phyloP scores from a whole-genome alignment of 176 grass and related monocot genomes.

The Hsuehochloa calcarea region DNA sequence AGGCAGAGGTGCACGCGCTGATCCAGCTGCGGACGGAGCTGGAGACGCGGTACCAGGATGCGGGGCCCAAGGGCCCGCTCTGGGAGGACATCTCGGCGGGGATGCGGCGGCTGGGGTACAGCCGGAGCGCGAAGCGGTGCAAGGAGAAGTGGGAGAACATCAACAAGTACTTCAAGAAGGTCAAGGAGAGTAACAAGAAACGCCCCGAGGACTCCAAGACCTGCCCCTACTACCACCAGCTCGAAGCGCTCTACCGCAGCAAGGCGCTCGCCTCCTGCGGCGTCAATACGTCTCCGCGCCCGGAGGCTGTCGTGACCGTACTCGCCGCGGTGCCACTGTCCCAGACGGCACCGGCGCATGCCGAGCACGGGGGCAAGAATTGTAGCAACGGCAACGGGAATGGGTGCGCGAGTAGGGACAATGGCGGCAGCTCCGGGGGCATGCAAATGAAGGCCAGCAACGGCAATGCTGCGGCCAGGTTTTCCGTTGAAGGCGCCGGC shows the following conservation, averaged over 20 bases:
- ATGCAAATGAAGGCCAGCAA: conserved; percentile 51
- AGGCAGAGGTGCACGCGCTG: conserved; percentile 87
- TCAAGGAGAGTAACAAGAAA: conserved; percentile 95
- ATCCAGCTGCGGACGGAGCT: conserved; percentile 80
- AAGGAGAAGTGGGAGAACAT: conserved; percentile 99
- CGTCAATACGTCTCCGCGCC: not conserved
- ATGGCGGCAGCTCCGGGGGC: conserved; percentile 19
- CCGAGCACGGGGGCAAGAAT: conserved; percentile 1
- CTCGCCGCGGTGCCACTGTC: conserved; percentile 36
- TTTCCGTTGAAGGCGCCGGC: conserved; percentile 31
- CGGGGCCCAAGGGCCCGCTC: conserved; percentile 73
- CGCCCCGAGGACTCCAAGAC: conserved; percentile 90
- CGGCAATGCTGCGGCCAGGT: conserved; percentile 30
- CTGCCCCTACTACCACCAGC: conserved; percentile 97
- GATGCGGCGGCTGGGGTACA: conserved; percentile 83
- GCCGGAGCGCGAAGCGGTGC: conserved; percentile 81
- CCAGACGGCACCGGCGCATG: conserved; percentile 32
- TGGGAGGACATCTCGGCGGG: conserved; percentile 95
- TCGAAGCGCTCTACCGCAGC: conserved; percentile 84
- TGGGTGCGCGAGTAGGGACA: not conserved
- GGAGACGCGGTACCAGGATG: conserved; percentile 75
- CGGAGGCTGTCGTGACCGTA: not conserved
- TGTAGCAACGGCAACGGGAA: conserved; percentile 23
- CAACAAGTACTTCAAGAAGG: conserved; percentile 99
- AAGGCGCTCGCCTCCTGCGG: conserved; percentile 34